These are phyloP conservation scores for Alternaria gaisen DNA, from an alignment of 2,329 filamentous ascomycete species.

Conservation along the genomic window DNA sequence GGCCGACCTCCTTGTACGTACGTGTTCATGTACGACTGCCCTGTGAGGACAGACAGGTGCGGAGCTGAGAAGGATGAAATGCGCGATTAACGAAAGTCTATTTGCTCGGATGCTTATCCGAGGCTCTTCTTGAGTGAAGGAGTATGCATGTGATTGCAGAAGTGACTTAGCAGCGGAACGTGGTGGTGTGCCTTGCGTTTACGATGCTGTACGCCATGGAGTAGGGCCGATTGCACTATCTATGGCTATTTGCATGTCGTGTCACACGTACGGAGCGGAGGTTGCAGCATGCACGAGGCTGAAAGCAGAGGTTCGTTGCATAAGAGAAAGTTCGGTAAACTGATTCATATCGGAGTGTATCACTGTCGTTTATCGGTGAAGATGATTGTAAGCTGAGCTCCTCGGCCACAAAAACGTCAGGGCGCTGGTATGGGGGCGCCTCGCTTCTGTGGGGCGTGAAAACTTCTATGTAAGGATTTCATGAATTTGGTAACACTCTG, in stretches of 20 bases:
- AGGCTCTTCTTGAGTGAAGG: not conserved
- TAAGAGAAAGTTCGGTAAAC: conserved; percentile 8
- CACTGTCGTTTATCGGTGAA: conserved; percentile 29
- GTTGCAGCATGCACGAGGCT: conserved; percentile 18
- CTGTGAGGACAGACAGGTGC: conserved; percentile 1
- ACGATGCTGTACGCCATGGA: conserved; percentile 18
- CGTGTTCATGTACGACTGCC: conserved; percentile 6
- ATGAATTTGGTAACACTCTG: conserved; percentile 11
- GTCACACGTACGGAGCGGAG: conserved; percentile 7
- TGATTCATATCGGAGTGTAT: conserved; percentile 28
- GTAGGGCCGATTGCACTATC: conserved; percentile 14
- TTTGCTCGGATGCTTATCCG: conserved; percentile 5
- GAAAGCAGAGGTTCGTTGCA: conserved; percentile 3
- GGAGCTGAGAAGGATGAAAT: conserved; percentile 1
- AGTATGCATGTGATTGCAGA: conserved; percentile 2
- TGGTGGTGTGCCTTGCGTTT: conserved; percentile 22
- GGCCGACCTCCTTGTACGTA: conserved; percentile 4
- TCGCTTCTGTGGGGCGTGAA: conserved; percentile 12
- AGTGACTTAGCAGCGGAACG: not conserved
- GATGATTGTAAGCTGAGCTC: conserved; percentile 19
- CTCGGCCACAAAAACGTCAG: not conserved
- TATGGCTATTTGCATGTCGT: conserved; percentile 4
- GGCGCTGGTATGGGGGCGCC: not conserved
- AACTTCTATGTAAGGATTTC: conserved; percentile 2
- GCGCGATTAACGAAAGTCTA: conserved; percentile 1